phyloP scores from a whole-genome alignment of 1,139 yeast genomes.

The Sugiyamaella neomexicana region DNA sequence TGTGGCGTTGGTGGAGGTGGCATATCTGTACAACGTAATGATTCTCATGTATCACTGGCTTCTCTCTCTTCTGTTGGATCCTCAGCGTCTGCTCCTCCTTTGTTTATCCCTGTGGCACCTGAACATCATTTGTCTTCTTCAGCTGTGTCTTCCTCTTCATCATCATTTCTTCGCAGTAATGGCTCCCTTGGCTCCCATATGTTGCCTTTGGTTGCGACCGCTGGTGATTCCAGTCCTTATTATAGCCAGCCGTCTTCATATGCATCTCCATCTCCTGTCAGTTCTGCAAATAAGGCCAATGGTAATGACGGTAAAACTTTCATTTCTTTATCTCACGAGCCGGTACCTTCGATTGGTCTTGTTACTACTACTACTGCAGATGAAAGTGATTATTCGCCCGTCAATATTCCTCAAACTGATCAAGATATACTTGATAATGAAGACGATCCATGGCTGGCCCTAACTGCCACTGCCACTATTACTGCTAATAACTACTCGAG shows the following conservation, averaged over 20 bases:
- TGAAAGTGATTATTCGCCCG: background rate
- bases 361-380: background rate
- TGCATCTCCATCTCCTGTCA: conserved; percentile 12
- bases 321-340: conserved; percentile 9
- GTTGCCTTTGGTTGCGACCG: background rate
- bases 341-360: background rate
- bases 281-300: background rate
- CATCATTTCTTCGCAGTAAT: background rate
- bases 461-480: conserved; percentile 16
- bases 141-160: background rate
- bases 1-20: too few relatives aligned
- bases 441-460: conserved; percentile 12
- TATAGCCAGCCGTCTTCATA: conserved; percentile 12
- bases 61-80: conserved; percentile 7
- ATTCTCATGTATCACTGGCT: conserved; percentile 13
- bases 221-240: conserved; percentile 12
- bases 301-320: background rate
- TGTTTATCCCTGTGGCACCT: conserved; percentile 6
- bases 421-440: conserved; percentile 5
- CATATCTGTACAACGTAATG: conserved; percentile 2
- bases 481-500: conserved; percentile 10
- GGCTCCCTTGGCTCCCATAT: too few relatives aligned
- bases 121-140: conserved; percentile 6
- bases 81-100: conserved; percentile 10
- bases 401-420: conserved; percentile 5